Base-by-base conservation (phyloP, 2,329 filamentous ascomycete genomes). In the Corniculantispora saksenae region DNA sequence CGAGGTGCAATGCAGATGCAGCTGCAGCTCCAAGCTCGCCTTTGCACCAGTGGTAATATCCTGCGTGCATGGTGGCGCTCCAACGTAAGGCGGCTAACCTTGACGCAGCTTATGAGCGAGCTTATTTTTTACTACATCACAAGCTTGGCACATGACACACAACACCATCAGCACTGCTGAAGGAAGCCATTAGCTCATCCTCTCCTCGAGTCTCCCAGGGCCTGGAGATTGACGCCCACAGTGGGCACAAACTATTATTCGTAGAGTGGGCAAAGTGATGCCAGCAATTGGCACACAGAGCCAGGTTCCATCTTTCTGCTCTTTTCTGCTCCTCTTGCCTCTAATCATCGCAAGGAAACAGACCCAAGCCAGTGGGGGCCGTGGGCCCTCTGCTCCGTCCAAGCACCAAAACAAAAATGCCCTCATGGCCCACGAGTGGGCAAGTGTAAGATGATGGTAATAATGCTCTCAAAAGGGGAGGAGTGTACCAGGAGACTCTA, bases 351-450 rank as follows among this genome's bases (percentile, higher is more conserved):
- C 58, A 47, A 13, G 40, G 27, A 35, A n/a, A 17, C 60, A 29
- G 60, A 32, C 38, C 60, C 38, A 25, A 32, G 38, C 19, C 50
- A 55, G 60, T 62, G 60, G 60, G 27, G 60, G 29, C 19, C 60
- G 50, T 62, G 60, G 60, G 50, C 43, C 50, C 23, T 43, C 45
- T 40, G 38, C 19, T 55, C 50, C 38, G 50, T 55, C 60, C 38
- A 62, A 55, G 60, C 60, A 62, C 60, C 47, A 61, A 53, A 56
- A 62, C 60, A 62, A 47, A 38, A 62, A 62, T 47, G 40, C 19
- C 35, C 38, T 61, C 47, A 53, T n/a, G 58, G 29, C 21, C 58
- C 58, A 61, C 58, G 40, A 15, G 60, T 62, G 60, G 38, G 55
- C 38, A 27, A 25, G 23, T 21, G 38, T 54, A 55, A 62, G 35